These are phyloP conservation scores for Hortaea sp. DNA, from an alignment of 2,329 filamentous ascomycete species.

Conservation along the genomic window DNA sequence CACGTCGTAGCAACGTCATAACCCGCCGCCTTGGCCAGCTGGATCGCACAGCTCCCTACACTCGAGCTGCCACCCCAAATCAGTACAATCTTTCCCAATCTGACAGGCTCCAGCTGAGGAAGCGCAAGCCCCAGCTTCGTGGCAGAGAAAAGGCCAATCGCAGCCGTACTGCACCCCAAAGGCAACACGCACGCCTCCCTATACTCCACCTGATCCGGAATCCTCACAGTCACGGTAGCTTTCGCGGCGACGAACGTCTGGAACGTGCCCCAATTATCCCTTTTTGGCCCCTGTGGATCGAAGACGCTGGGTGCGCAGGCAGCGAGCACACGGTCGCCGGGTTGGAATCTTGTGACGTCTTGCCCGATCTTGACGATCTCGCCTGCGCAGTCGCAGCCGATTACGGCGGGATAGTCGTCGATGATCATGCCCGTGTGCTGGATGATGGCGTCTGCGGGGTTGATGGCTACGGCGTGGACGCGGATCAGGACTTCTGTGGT, in stretches of 20 bases:
- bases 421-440: not conserved
- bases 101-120: not conserved
- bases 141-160: slow-evolving; percentile 29
- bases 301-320: not conserved
- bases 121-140: slow-evolving; percentile 1
- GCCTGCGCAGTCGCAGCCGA: slow-evolving; percentile 29
- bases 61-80: slow-evolving; percentile 46
- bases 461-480: not conserved
- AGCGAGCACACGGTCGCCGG: slow-evolving; percentile 25
- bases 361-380: slow-evolving; percentile 24
- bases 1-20: slow-evolving; percentile 32
- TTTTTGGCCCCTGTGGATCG: not conserved
- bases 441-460: not conserved
- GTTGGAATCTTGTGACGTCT: slow-evolving; percentile 22
- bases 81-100: slow-evolving; percentile 29
- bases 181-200: slow-evolving; percentile 32
- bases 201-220: slow-evolving; percentile 30
- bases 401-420: slow-evolving; percentile 7
- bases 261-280: slow-evolving; percentile 15
- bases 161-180: slow-evolving; percentile 34
- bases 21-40: slow-evolving; percentile 40
- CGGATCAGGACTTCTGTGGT: not conserved
- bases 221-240: slow-evolving; percentile 24
- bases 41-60: slow-evolving; percentile 42
- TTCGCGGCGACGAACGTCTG: slow-evolving; percentile 24